Evolutionary conservation across 805 yeast genomes (phyloP).

Genomic region (Candida ascalaphidarum): DNA sequence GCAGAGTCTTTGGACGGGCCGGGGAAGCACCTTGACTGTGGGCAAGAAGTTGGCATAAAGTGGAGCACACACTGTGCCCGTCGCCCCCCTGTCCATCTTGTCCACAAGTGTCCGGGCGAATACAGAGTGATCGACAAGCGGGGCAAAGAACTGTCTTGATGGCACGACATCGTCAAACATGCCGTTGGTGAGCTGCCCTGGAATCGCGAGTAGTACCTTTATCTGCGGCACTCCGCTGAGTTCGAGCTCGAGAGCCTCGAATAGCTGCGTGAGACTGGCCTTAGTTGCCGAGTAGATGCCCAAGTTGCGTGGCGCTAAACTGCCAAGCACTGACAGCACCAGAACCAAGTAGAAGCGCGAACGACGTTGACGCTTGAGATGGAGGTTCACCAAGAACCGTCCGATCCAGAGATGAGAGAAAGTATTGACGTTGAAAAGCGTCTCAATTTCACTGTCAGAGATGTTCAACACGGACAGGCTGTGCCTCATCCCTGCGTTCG

Average conservation of each 20-base stretch:
- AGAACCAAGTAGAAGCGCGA: constrained; percentile 27
- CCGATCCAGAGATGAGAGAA: constrained; percentile 21
- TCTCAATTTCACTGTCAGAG: constrained; percentile 10
- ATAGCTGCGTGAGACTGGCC: constrained; percentile 34
- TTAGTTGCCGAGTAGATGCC: constrained; percentile 43
- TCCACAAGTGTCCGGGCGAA: constrained; percentile 28
- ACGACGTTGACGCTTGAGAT: constrained; percentile 4
- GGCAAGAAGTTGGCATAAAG: constrained; percentile 41
- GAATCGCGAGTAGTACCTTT: constrained; percentile 30
- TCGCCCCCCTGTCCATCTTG: constrained; percentile 25
- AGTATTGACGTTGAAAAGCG: constrained; percentile 21
- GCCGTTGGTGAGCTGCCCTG: constrained; percentile 42
- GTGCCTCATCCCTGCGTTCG: constrained; percentile 45
- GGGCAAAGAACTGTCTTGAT: constrained; percentile 37
- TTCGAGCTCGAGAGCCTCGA: constrained; percentile 39
- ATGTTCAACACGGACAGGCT: constrained; percentile 17
- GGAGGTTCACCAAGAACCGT: constrained; percentile 12
- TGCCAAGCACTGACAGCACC: constrained; percentile 40
- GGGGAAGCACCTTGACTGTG: constrained; percentile 32
- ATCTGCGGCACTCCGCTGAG: constrained; percentile 13
- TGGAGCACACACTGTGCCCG: constrained; percentile 38
- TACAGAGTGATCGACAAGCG: constrained; percentile 29
- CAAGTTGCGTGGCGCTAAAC: constrained; percentile 39
- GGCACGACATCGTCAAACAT: constrained; percentile 43
- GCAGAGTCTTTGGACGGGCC: constrained; percentile 23